Percentiles rank a stretch among this genome's conserved stretches.
Evolutionary conservation across 2,329 filamentous ascomycete species (phyloP).

Genomic region (Exophiala xenobiotica): DNA sequence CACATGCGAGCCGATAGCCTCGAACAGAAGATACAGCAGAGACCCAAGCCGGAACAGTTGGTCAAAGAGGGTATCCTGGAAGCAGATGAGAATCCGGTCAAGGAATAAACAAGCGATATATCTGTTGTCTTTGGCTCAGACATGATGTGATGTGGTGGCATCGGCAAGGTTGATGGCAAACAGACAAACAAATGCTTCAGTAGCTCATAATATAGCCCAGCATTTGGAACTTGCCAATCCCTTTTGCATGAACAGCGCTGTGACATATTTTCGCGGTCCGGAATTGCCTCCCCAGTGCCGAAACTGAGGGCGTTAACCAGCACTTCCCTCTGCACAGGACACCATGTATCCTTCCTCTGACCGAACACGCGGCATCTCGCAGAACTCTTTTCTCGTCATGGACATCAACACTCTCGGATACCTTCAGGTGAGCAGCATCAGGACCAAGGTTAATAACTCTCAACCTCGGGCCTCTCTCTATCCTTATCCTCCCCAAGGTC

Average conservation of each 20-base stretch:
- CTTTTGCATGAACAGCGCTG: not conserved
- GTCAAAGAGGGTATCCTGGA: conserved; percentile 77
- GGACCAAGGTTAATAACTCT: conserved; percentile 30
- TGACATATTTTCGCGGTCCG: too few species aligned
- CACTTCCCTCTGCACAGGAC: too few species aligned
- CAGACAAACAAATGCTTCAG: conserved; percentile 23
- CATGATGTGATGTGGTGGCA: not conserved
- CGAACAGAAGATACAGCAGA: conserved; percentile 79
- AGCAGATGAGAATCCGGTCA: conserved; percentile 55
- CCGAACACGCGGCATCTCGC: too few species aligned
- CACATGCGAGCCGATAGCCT: conserved; percentile 84
- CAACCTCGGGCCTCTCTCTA: conserved; percentile 37
- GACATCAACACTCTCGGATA: not conserved
- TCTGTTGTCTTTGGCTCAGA: not conserved
- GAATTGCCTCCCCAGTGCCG: too few species aligned
- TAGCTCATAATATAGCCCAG: conserved; percentile 29
- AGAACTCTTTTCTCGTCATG: too few species aligned
- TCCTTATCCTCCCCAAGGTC: conserved; percentile 52
- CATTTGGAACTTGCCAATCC: conserved; percentile 13
- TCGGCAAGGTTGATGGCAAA: not conserved
- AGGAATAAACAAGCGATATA: conserved; percentile 16
- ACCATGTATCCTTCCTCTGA: too few species aligned
- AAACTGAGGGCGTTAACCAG: too few species aligned
- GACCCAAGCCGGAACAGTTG: conserved; percentile 73
- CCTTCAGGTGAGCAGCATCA: not conserved